Percentiles rank a stretch among this genome's conserved stretches.
Evolutionary conservation across 176 grass and related monocot genomes (phyloP).

Genomic region (Tillandsia fasciculata): DNA sequence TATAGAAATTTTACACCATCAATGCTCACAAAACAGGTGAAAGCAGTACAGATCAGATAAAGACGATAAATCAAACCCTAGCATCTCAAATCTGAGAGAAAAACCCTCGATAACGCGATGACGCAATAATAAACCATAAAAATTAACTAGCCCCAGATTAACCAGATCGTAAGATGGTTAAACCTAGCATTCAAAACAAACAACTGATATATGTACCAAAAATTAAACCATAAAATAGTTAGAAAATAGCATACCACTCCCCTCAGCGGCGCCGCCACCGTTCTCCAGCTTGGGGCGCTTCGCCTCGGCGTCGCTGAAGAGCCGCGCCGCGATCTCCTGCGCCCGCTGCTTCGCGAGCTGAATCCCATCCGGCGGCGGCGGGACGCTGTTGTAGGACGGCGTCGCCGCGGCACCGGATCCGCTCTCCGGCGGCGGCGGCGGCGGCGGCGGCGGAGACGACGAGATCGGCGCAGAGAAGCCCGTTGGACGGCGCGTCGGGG

Average conservation of each 20-base stretch:
- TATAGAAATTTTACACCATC: too few species aligned
- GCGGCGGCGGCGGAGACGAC: constrained; percentile 13
- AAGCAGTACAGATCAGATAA: too few species aligned
- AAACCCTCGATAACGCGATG: too few species aligned
- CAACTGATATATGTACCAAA: too few species aligned
- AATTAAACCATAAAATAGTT: too few species aligned
- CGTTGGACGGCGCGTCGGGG: constrained; percentile 31
- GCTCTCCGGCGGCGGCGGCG: constrained; percentile 5
- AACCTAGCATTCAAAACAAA: too few species aligned
- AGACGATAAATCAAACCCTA: too few species aligned
- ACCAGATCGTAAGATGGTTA: too few species aligned
- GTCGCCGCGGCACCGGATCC: background rate
- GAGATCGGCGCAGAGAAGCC: constrained; percentile 61
- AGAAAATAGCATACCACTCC: background rate
- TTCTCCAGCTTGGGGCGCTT: constrained; percentile 82
- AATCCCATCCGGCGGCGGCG: constrained; percentile 71
- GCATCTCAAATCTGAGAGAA: too few species aligned
- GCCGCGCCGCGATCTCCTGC: constrained; percentile 83
- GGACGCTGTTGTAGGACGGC: constrained; percentile 27
- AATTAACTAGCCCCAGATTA: too few species aligned
- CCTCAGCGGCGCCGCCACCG: constrained; percentile 36
- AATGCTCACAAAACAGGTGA: too few species aligned
- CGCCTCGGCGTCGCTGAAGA: constrained; percentile 87
- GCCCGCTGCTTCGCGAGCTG: constrained; percentile 90
- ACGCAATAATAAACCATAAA: too few species aligned